Evolutionary conservation across 2,329 filamentous ascomycete genomes (phyloP), one percentile per base, ranked within the genome.

Genomic region (Zymoseptoria pseudotritici): DNA sequence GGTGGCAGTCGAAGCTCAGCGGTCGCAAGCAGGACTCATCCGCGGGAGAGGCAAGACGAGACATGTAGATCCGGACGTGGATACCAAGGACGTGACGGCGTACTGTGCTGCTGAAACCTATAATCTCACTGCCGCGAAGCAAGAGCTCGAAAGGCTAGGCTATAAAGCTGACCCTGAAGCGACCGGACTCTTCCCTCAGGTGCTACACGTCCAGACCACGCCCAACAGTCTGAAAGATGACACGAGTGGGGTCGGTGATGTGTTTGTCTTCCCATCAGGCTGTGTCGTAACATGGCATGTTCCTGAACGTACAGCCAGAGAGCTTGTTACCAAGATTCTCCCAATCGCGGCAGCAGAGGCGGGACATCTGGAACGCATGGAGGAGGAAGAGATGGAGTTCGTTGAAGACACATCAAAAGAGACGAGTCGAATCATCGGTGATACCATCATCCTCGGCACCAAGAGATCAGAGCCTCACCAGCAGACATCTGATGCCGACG

Each of bases 181-280:
- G 52, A 88, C 85, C 0, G 82, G 81, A 3, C 76, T 88, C 2
- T 86, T 83, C 63, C 84, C 85, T 1, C 85, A 88, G 68, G 85
- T 88, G 36, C 78, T 88, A 42, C 86, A 88, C 67, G 75, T 87
- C 13, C 78, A 78, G 58, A 46, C 36, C 36, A 77, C 76, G 7
- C 73, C 72, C 0, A 75, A 76, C 54, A 53, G 22, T 68, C 72
- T 55, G 67, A 79, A 79, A 70, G 67, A 68, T 21, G 63, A 58
- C 26, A 55, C 60, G 19, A 64, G 66, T 54, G 71, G 66, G 5
- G 63, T 63, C 6, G 92, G 91, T 36, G 94, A 99, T 75, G 85
- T 97, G 55, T 97, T 97, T 71, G 87, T 99, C 59, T 99, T 99
- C 66, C 91, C 93, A 8, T 96, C 92, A 0, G 94, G 94, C 10